Conservation (phyloP, 176 grass and related monocot genomes). For the Oropetium thomaeum region DNA sequence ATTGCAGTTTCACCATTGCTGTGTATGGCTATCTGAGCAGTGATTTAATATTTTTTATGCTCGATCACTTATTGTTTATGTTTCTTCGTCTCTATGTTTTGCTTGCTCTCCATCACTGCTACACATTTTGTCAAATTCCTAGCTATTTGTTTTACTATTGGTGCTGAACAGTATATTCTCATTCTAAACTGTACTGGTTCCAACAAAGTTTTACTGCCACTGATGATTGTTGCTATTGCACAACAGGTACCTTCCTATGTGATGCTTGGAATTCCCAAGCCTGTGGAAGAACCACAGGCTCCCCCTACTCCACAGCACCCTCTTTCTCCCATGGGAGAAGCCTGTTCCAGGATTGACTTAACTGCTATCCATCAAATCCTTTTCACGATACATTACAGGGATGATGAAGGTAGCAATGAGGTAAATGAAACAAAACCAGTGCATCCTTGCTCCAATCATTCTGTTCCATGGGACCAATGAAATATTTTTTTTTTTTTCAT, state of each 20-base stretch:
- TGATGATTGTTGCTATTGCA: background rate
- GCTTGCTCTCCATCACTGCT: background rate
- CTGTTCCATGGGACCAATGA: background rate
- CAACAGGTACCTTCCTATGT: slow-evolving; percentile 78
- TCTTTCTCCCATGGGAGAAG: slow-evolving; percentile 86
- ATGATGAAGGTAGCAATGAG: slow-evolving; percentile 93
- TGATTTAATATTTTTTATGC: too few species aligned
- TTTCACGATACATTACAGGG: slow-evolving; percentile 73
- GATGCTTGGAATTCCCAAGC: slow-evolving; percentile 53
- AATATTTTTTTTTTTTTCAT: background rate
- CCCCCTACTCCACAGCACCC: slow-evolving; percentile 46
- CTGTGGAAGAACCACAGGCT: slow-evolving; percentile 32
- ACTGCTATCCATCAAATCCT: slow-evolving; percentile 84
- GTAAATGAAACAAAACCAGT: slow-evolving; percentile 33
- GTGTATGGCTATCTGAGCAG: too few species aligned
- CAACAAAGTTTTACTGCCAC: background rate
- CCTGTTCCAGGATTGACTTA: slow-evolving; percentile 81
- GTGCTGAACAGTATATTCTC: background rate
- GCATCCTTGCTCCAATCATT: background rate
- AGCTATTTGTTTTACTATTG: slow-evolving; percentile 1
- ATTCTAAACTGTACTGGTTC: background rate
- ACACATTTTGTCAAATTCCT: background rate
- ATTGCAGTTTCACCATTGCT: background rate
- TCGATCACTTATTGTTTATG: too few species aligned
- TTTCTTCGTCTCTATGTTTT: too few species aligned